Evolutionary conservation across 176 grass and related monocot genomes (phyloP), one percentile per base, ranked within the genome.

Genomic region (Aegilops speltoides): DNA sequence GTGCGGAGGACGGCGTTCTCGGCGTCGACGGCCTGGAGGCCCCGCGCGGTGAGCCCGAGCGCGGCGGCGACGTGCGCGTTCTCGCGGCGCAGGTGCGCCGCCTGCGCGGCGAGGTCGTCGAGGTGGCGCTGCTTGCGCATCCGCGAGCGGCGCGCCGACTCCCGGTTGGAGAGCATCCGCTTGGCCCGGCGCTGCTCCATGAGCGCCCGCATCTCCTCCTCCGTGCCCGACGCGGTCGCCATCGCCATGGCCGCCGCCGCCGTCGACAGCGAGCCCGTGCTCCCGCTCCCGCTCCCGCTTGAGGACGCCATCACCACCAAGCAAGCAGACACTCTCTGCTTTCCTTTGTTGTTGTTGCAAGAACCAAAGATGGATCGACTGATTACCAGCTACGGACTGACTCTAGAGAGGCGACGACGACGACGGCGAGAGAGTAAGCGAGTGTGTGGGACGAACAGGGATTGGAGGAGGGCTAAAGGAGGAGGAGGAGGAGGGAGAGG

Each of bases 51-150:
- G 79, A 94, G 52, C 2, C 88, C 88, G 32, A 97, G 78, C 31
- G 90, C 81, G 32, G 83, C 76, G 74, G 89, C 61, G 85, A 96
- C 80, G 73, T 93, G 87, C 33, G 89, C 79, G 80, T 97, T 99
- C 90, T 99, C 92, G 67, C 87, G 81, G 84, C 88, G 88, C 22
- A 99, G 86, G 50, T 91, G 92, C 4, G 88, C 79, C 7, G 82
- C 83, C 89, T 99, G 94, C 31, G 94, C 87, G 10, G 45, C 85
- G 52, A 99, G 89, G 43, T 96, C 94, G 75, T 96, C 94, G 56
- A 99, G 80, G 80, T 97, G 97, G 54, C 93, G 90, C 89, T 99
- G 97, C 84, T 99, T 99, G 20, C 97, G 89, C 92, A 93, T 89
- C 82, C 97, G 79, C 56, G 97, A 99, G 79, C 94, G 88, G 13